Base-by-base conservation (phyloP, 768 basidiomycete species). In the Russula vinacea region DNA sequence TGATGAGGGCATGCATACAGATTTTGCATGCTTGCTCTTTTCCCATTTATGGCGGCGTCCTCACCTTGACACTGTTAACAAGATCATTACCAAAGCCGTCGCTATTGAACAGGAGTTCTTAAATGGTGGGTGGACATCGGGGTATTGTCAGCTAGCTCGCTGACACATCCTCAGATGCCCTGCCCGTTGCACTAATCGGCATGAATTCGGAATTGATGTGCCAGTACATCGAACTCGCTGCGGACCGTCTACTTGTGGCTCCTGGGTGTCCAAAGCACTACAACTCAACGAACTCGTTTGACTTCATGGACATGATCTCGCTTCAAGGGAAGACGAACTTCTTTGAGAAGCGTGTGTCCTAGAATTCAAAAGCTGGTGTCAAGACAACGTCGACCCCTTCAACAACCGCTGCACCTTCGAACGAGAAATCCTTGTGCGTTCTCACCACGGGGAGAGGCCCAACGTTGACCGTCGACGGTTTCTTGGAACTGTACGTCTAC, bases 11-110 rank as follows among this genome's bases (percentile, higher is more conserved):
- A 29, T 29, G 29, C 60, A 98, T 75, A 96, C 94, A 72, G 94
- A 98, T 75, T 95, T 97, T 71, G 93, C 94, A 0, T 96, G 94
- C 73, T 77, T 97, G 1, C 80, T 97, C 40, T 94, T 95, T 76
- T 84, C 82, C 58, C 90, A 97, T 72, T 81, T 98, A 35, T 81
- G 82, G 67, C 84, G 86, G 29, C 82, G 90, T 8, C 91, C 94
- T 0, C 91, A 94, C 71, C 92, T 94, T 0, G 80, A 89, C 37
- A 85, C 83, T 17, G 83, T 98, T 56, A 73, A 78, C 56, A 72
- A 70, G 14, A 90, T 96, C 29, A 29, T 98, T 70, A 78, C 76
- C 0, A 87, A 96, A 71, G 95, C 95, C 1, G 93, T 94, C 54
- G 77, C 74, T 59, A 93, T 95, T 54, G 93, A 95, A 73, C 86